Evolutionary conservation across 2,329 filamentous ascomycete genomes (phyloP).

Genomic region (Cladosporium colombiae): DNA sequence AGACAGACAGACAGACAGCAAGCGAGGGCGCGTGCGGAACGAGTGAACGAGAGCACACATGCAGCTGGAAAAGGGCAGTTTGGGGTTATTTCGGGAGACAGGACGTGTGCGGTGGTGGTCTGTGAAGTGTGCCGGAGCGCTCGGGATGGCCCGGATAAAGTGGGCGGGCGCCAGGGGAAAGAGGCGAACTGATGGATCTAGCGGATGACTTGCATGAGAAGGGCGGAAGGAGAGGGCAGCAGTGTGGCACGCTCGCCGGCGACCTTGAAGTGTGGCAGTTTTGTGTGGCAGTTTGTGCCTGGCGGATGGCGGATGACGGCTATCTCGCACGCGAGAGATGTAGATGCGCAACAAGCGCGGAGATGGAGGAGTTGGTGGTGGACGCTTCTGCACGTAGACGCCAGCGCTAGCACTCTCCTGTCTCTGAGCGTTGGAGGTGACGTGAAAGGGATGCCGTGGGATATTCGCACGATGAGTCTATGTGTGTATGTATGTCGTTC

Average conservation of each 20-base stretch:
- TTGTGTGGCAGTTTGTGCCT: conserved; percentile 1
- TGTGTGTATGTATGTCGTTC: not conserved
- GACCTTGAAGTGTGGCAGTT: not conserved
- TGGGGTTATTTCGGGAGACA: conserved; percentile 12
- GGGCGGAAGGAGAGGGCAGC: conserved; percentile 7
- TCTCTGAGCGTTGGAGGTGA: conserved; percentile 2
- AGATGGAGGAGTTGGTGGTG: not conserved
- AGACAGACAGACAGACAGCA: conserved; percentile 5
- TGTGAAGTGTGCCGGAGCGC: not conserved
- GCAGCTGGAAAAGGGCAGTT: conserved; percentile 4
- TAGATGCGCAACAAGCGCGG: conserved; percentile 8
- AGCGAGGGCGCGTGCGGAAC: conserved; percentile 9
- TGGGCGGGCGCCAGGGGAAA: conserved; percentile 10
- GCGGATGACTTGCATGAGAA: conserved; percentile 20
- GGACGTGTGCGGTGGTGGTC: not conserved
- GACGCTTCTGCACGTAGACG: not conserved
- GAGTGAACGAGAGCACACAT: conserved; percentile 10
- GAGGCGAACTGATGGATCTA: not conserved
- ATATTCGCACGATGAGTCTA: not conserved
- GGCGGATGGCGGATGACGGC: not conserved
- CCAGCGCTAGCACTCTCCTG: conserved; percentile 9
- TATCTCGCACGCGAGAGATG: not conserved
- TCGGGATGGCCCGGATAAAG: not conserved
- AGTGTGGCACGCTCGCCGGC: not conserved
- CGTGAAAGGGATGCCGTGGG: not conserved